A percentile compares a stretch with the other conserved stretches of the same genome.
phyloP scores from a whole-genome alignment of 1,284 basidiomycete species.

The Apiotrichum gamsii region DNA sequence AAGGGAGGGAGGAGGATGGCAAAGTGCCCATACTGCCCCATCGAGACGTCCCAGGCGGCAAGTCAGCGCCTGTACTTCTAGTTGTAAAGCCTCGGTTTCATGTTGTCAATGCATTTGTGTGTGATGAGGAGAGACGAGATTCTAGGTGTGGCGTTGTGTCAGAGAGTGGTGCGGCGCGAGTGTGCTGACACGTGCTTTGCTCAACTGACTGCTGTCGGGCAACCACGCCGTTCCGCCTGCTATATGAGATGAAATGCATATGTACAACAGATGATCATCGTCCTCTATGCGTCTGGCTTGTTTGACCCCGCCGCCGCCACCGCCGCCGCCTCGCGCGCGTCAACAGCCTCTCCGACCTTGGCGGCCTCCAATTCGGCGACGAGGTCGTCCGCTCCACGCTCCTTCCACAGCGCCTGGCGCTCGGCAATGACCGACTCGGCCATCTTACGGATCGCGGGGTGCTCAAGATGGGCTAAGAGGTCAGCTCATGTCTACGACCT shows the following conservation, averaged over 20 bases:
- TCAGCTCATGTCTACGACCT: too few species aligned
- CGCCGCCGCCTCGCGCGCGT: slow-evolving; percentile 1
- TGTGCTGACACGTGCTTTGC: too few species aligned
- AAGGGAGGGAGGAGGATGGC: slow-evolving; percentile 65
- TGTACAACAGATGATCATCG: slow-evolving; percentile 6
- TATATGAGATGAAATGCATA: slow-evolving; percentile 5
- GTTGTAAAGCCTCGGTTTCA: neutral
- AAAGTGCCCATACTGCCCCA: slow-evolving; percentile 48
- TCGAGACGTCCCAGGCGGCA: slow-evolving; percentile 36
- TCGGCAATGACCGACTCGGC: slow-evolving; percentile 60
- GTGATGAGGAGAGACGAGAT: neutral
- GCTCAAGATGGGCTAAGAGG: slow-evolving; percentile 52
- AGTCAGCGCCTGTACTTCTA: slow-evolving; percentile 45
- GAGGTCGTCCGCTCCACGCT: slow-evolving; percentile 33
- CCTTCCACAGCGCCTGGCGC: slow-evolving; percentile 43
- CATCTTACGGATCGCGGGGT: slow-evolving; percentile 72
- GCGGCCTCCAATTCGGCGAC: slow-evolving; percentile 30
- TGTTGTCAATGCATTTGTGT: slow-evolving; percentile 6
- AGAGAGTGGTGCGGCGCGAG: too few species aligned
- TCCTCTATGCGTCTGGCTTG: neutral
- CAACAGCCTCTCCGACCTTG: slow-evolving; percentile 15
- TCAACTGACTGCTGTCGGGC: too few species aligned
- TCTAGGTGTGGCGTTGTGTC: too few species aligned
- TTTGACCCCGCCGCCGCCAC: neutral
- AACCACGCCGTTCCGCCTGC: too few species aligned